Percentiles rank a stretch among this genome's conserved stretches.
phyloP scores from a whole-genome alignment of 139 green algal species.

The Micractinium conductrix region DNA sequence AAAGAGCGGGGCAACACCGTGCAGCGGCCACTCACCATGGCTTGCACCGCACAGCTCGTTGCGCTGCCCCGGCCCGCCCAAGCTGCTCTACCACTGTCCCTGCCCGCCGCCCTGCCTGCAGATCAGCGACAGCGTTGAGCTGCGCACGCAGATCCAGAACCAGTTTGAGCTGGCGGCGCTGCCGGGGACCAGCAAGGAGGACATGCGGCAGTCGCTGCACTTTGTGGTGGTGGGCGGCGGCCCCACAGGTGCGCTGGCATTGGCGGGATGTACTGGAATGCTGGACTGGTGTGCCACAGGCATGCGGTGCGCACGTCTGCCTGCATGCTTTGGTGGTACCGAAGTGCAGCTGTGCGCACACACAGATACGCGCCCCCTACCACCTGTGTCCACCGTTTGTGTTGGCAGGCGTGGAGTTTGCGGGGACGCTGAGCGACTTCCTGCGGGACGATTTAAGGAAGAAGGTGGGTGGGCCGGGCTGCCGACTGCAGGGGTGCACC shows the following conservation, averaged over 20 bases:
- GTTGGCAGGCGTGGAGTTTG: constrained; percentile 77
- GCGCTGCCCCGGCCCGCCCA: neutral
- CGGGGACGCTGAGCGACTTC: constrained; percentile 83
- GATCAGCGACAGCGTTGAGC: constrained; percentile 59
- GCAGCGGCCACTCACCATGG: neutral
- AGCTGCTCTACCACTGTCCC: neutral
- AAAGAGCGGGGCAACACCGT: neutral
- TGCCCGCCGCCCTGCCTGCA: constrained; percentile 9
- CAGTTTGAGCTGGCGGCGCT: constrained; percentile 80
- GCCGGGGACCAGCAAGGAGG: constrained; percentile 66
- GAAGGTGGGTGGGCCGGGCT: no score
- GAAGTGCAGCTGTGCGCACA: no score
- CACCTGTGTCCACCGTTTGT: no score
- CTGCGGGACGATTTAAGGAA: constrained; percentile 61
- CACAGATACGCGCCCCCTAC: no score
- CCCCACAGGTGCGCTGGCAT: constrained; percentile 61
- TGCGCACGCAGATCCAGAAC: constrained; percentile 60
- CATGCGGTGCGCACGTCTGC: neutral
- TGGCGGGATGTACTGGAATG: no score
- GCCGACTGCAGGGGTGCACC: no score
- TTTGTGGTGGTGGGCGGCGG: constrained; percentile 90
- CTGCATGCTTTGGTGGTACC: no score
- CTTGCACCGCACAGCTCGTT: neutral
- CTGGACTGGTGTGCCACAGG: neutral
- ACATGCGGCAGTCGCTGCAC: constrained; percentile 57